Evolutionary conservation across 257 asterid genomes (phyloP), one percentile per base, ranked within the genome.

Genomic region (Leptodermis oblonga): DNA sequence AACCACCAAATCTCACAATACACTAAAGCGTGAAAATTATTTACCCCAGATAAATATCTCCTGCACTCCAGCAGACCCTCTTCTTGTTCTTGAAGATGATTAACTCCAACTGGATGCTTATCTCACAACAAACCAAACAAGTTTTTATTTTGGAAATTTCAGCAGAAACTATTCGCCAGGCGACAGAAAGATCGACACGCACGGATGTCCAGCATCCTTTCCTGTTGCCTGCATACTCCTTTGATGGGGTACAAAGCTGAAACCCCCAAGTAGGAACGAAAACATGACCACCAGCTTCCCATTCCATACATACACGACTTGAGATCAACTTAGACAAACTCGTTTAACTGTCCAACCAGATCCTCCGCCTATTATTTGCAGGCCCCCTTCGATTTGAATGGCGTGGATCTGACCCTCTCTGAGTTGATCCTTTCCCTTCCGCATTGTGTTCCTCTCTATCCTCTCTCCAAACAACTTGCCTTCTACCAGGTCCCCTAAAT

Each of bases 281-380:
- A 37, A 15, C n/a, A 23, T 10, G 31, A 5, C n/a, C 5, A 14
- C 48, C 69, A 73, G 34, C 61, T 5, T 33, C 60, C 60, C 3
- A 4, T 7, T 34, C 9, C 25, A 39, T 59, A 58, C 53, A 48
- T 34, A 71, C 7, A 23, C 12, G 12, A 37, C 12, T 30, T 11
- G 33, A 9, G 2, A 42, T 26, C 69, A 48, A 49, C 73, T 39
- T 7, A 20, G 14, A 48, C n/a, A n/a, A 9, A 52, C 30, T 69
- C 74, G 49, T n/a, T 81, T 75, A 83, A 63, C 77, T 74, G 36
- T 81, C 76, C 42, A 55, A 51, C 65, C 52, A 66, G 56, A 22
- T 64, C 64, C 77, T 76, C 70, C 55, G 72, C 83, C 87, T 79
- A 67, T 77, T 37, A 53, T n/a, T 18, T 54, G 82, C 88, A 76